These are phyloP conservation scores for Wickerhamiella lipophila DNA, from an alignment of 805 yeast species.

Conservation along the genomic window DNA sequence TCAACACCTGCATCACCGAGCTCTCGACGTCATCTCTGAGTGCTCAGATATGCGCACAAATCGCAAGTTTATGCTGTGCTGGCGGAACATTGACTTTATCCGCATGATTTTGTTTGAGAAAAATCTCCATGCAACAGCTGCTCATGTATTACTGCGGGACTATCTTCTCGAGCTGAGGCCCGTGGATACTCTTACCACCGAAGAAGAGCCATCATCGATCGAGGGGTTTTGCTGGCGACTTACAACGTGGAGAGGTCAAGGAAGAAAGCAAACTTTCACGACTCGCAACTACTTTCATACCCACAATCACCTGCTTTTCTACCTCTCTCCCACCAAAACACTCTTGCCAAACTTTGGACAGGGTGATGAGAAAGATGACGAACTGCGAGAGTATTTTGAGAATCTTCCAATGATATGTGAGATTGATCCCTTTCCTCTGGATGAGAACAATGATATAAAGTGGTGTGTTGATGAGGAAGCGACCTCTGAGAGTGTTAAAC, in stretches of 20 bases:
- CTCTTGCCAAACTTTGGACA: constrained; percentile 37
- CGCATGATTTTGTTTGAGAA: constrained; percentile 50
- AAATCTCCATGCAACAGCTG: constrained; percentile 33
- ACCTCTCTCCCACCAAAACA: constrained; percentile 41
- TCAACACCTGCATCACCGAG: constrained; percentile 6
- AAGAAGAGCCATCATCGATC: constrained; percentile 53
- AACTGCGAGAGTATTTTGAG: constrained; percentile 7
- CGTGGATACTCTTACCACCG: constrained; percentile 16
- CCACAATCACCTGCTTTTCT: constrained; percentile 47
- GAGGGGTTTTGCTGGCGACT: constrained; percentile 69
- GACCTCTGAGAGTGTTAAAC: constrained; percentile 33
- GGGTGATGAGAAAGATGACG: constrained; percentile 20
- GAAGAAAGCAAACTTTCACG: constrained; percentile 31
- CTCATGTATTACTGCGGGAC: constrained; percentile 34
- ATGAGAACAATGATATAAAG: constrained; percentile 38
- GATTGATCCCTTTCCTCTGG: constrained; percentile 44
- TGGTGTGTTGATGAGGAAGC: constrained; percentile 40
- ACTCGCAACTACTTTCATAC: constrained; percentile 54
- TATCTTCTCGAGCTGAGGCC: constrained; percentile 52
- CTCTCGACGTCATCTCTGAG: constrained; percentile 9
- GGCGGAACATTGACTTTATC: constrained; percentile 58
- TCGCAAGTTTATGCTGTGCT: constrained; percentile 20
- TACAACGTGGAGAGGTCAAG: constrained; percentile 38
- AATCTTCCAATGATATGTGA: constrained; percentile 32
- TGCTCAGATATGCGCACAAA: not conserved